These are phyloP conservation scores for Aspergillus japonicus DNA, from an alignment of 2,329 filamentous ascomycete genomes.

Conservation along the genomic window DNA sequence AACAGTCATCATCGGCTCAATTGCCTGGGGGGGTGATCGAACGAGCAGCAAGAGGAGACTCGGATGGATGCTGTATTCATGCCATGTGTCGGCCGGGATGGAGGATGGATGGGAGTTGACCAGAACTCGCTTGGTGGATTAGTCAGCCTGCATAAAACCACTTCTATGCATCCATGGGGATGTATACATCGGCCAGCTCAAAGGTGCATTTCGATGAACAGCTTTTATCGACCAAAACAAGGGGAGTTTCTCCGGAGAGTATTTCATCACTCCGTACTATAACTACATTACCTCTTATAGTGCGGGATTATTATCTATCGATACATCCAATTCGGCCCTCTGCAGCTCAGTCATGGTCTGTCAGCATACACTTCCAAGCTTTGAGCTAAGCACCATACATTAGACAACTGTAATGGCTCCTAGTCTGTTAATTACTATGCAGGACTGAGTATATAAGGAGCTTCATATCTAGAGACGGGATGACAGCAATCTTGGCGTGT, in stretches of 20 bases:
- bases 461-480: too few relatives aligned
- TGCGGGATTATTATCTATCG: too few relatives aligned
- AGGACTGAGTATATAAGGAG: too few relatives aligned
- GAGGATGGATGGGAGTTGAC: neutral
- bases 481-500: too few relatives aligned
- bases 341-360: too few relatives aligned
- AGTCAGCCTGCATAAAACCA: slow-evolving; percentile 9
- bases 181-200: neutral
- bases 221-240: neutral
- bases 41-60: neutral
- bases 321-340: too few relatives aligned
- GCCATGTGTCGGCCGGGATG: slow-evolving; percentile 13
- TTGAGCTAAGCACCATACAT: neutral
- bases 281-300: too few relatives aligned
- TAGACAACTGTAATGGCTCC: too few relatives aligned
- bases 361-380: too few relatives aligned
- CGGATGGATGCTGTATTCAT: slow-evolving; percentile 8
- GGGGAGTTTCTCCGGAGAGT: too few relatives aligned
- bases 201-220: neutral
- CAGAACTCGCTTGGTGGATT: slow-evolving; percentile 7
- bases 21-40: slow-evolving; percentile 7
- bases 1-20: slow-evolving; percentile 8
- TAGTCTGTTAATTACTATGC: too few relatives aligned
- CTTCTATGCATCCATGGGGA: neutral
- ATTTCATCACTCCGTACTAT: too few relatives aligned